Conservation (phyloP, 352 stramenopile species). For the Saprolegnia parasitica region DNA sequence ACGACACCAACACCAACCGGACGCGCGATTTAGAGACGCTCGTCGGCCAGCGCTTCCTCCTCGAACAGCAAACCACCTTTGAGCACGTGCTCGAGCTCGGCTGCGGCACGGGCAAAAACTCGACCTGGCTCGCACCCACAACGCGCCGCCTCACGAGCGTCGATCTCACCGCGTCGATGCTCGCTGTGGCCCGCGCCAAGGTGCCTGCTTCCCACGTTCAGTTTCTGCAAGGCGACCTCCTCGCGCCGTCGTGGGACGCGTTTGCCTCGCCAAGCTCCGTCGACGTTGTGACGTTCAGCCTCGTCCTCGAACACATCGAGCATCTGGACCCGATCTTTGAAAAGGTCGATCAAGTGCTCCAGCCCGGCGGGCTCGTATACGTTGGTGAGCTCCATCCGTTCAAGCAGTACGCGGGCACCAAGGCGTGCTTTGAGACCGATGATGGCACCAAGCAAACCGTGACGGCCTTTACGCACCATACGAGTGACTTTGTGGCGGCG, state of each 20-base stretch:
- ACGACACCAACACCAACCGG: constrained; percentile 17
- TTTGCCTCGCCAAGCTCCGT: not conserved
- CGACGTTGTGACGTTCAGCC: constrained; percentile 22
- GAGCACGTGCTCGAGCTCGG: constrained; percentile 7
- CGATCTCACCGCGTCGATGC: constrained; percentile 14
- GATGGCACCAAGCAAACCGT: not conserved
- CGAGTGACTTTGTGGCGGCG: constrained; percentile 6
- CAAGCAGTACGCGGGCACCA: constrained; percentile 11
- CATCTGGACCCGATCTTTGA: not conserved
- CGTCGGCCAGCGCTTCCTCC: not conserved
- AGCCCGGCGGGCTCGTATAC: constrained; percentile 7
- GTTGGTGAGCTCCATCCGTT: constrained; percentile 23
- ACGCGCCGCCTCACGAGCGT: not conserved
- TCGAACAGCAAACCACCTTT: not conserved
- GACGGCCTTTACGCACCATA: constrained; percentile 13
- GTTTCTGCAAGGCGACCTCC: constrained; percentile 9
- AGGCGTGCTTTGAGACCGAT: constrained; percentile 6
- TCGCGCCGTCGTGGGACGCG: constrained; percentile 3
- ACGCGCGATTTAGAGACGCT: constrained; percentile 3
- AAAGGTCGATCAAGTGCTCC: not conserved
- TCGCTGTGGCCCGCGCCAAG: not conserved
- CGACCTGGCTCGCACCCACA: constrained; percentile 4
- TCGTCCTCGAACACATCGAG: constrained; percentile 12
- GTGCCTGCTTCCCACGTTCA: not conserved
- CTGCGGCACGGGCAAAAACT: constrained; percentile 20